Evolutionary conservation across 2,329 filamentous ascomycete genomes (phyloP).

Genomic region (Rhinocladiella similis): DNA sequence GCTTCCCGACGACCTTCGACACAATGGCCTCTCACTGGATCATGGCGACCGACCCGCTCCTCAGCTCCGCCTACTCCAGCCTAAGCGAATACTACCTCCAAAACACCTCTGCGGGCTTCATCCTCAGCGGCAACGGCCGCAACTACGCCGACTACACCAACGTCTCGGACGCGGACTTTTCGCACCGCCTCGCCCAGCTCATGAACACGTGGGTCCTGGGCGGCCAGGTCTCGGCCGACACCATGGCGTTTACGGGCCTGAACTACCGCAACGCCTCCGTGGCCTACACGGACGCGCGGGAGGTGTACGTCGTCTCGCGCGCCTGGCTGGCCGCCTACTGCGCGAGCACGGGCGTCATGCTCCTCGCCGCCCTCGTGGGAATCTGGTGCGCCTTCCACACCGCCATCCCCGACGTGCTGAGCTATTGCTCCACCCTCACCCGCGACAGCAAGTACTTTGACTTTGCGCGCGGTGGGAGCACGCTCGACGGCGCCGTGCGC

Average conservation of each 20-base stretch:
- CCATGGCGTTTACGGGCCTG: slow-evolving; percentile 7
- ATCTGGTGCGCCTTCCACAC: slow-evolving; percentile 20
- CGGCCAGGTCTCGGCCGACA: slow-evolving; percentile 15
- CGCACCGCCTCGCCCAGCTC: slow-evolving; percentile 23
- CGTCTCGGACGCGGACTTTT: slow-evolving; percentile 21
- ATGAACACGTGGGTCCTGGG: slow-evolving; percentile 23
- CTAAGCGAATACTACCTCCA: slow-evolving; percentile 22
- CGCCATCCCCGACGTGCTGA: slow-evolving; percentile 20
- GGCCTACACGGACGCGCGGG: slow-evolving; percentile 4
- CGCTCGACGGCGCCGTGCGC: slow-evolving; percentile 7
- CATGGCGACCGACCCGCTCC: slow-evolving; percentile 16
- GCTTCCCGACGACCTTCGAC: slow-evolving; percentile 16
- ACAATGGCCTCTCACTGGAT: slow-evolving; percentile 12
- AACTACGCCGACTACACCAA: slow-evolving; percentile 20
- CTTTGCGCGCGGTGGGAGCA: slow-evolving; percentile 12
- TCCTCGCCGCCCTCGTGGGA: slow-evolving; percentile 16
- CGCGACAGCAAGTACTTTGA: slow-evolving; percentile 15
- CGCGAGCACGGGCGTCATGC: slow-evolving; percentile 20
- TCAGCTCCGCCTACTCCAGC: slow-evolving; percentile 16
- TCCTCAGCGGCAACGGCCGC: slow-evolving; percentile 18
- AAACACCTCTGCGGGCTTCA: slow-evolving; percentile 17
- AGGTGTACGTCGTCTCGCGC: slow-evolving; percentile 17
- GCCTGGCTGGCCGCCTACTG: slow-evolving; percentile 14
- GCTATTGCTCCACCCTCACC: slow-evolving; percentile 22
- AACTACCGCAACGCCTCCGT: slow-evolving; percentile 5